phyloP scores from a whole-genome alignment of 208 protist genomes.

The Wallacemonas sp. region DNA sequence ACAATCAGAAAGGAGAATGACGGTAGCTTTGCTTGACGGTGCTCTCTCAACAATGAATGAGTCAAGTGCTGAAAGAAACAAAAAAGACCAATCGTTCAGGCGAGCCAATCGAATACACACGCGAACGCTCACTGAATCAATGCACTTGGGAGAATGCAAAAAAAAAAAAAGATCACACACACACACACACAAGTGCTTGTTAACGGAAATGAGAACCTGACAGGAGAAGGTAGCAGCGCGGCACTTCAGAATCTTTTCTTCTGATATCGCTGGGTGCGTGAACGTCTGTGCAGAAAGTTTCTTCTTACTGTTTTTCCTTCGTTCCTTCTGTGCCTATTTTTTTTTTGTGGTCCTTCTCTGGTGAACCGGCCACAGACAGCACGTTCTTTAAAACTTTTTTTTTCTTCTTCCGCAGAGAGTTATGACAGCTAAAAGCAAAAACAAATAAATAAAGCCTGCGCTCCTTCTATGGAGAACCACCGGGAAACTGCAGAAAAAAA shows the following conservation, averaged over 20 bases:
- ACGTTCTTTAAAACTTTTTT: too few species aligned
- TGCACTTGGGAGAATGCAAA: slow-evolving; percentile 6
- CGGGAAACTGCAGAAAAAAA: neutral
- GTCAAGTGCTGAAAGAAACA: neutral
- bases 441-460: slow-evolving; percentile 9
- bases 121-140: neutral
- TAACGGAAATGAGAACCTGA: too few species aligned
- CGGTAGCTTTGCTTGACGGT: neutral
- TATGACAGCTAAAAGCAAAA: neutral
- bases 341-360: too few species aligned
- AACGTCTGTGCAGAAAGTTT: neutral
- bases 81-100: neutral
- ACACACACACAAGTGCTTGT: too few species aligned
- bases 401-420: too few species aligned
- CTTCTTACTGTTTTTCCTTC: neutral
- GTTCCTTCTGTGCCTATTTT: neutral
- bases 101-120: too few species aligned
- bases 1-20: too few species aligned
- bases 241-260: neutral
- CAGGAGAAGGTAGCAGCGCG: too few species aligned
- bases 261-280: neutral
- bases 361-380: too few species aligned
- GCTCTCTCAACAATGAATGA: neutral
- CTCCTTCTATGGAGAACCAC: neutral
- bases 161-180: slow-evolving; percentile 21